Base-by-base conservation (phyloP, 2,329 filamentous ascomycete species). In the Chaetomiaceae sp. region DNA sequence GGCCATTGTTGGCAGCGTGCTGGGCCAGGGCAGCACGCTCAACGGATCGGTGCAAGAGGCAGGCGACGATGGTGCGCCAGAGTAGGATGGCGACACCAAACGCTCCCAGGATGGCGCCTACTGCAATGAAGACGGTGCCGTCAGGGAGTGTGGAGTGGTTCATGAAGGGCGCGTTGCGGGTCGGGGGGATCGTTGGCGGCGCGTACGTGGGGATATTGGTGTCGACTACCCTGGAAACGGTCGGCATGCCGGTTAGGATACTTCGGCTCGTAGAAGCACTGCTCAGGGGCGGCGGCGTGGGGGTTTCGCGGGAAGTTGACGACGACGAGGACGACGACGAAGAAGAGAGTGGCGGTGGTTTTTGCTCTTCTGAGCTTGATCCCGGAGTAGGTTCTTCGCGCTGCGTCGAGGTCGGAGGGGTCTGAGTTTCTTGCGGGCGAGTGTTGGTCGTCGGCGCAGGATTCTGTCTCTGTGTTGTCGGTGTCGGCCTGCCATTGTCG, bases 41-140 rank as follows among this genome's bases (percentile, higher is more conserved):
- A 54, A 97, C 91, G 32, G 88, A 94, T 54, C 92, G 88, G 70
- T 96, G 92, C 54, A 99, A 82, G 37, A 92, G 87, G 80, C 90
- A 95, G 55, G 89, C 90, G 54, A 96, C 84, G 51, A 96, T 80
- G 46, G 79, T 85, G 56, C 92, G 89, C 94, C 94, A 99, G 53
- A 87, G 77, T 11, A 99, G 77, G 40, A 97, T 82, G n/a, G 84
- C 84, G 8, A 90, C 75, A 10, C 84, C 89, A 58, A 96, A 82
- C 60, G 90, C 86, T 14, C 89, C 94, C 6, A 99, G 80, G 25
- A 90, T 86, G 23, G 90, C 87, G 41, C 94, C 94, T 1, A 97
- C 94, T 20, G 85, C 87, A 64, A 99, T 99, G 73, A 99, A 99
- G 54, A 99, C 87, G 4, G 92, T 96, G 50, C 94, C 94, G 65